These are phyloP conservation scores for Phyllosticta ampelicida DNA, from an alignment of 2,329 filamentous ascomycete genomes.

Conservation along the genomic window DNA sequence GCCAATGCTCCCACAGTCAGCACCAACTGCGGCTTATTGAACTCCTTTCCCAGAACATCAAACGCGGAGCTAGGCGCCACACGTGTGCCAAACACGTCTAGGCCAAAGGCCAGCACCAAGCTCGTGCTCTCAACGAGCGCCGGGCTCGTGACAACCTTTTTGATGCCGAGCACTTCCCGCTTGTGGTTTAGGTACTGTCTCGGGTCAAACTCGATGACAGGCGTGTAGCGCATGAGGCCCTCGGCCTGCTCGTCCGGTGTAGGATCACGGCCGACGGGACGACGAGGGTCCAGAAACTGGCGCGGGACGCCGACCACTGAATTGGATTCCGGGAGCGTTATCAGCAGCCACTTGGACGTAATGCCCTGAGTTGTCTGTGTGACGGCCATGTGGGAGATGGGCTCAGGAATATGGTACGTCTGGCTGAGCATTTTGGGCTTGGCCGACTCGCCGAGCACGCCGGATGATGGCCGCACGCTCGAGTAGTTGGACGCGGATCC, in stretches of 20 bases:
- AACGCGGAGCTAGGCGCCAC: constrained; percentile 83
- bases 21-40: constrained; percentile 80
- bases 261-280: constrained; percentile 75
- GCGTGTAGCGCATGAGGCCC: constrained; percentile 65
- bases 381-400: constrained; percentile 69
- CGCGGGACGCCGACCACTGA: constrained; percentile 72
- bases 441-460: constrained; percentile 43
- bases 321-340: constrained; percentile 61
- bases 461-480: constrained; percentile 53
- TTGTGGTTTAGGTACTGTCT: constrained; percentile 71
- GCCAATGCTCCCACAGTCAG: constrained; percentile 72
- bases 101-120: constrained; percentile 74
- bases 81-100: constrained; percentile 80
- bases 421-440: constrained; percentile 70
- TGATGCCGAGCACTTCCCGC: constrained; percentile 68
- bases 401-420: constrained; percentile 67
- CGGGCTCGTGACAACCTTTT: constrained; percentile 61
- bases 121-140: constrained; percentile 86
- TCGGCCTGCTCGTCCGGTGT: constrained; percentile 72
- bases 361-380: constrained; percentile 91
- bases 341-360: constrained; percentile 69
- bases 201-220: constrained; percentile 73
- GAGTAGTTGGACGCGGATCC: constrained; percentile 64
- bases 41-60: constrained; percentile 85
- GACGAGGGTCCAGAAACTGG: constrained; percentile 68